Conservation (phyloP, 83 land plant species). For the Picea engelmannii region DNA sequence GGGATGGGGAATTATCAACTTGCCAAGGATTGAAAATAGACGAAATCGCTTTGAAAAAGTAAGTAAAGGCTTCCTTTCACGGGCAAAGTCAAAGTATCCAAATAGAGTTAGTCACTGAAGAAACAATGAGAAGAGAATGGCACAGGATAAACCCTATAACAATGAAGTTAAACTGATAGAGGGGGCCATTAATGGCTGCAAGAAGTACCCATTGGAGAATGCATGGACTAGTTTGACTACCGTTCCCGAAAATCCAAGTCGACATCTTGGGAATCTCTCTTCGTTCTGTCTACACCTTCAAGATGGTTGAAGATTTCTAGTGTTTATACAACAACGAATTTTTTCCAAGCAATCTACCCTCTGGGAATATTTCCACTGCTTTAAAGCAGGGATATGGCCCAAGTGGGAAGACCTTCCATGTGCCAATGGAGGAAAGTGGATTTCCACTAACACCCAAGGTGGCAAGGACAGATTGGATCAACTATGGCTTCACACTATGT, state of each 20-base stretch:
- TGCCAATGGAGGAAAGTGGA: conserved; percentile 93
- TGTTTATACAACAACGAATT: conserved; percentile 80
- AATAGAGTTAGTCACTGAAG: too few species aligned
- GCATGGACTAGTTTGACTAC: conserved; percentile 40
- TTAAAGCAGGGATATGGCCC: conserved; percentile 85
- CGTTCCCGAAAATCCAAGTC: conserved; percentile 53
- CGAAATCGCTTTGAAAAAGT: too few species aligned
- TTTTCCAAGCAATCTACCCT: conserved; percentile 73
- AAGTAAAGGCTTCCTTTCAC: too few species aligned
- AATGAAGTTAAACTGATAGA: too few species aligned
- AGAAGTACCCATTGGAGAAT: conserved; percentile 45
- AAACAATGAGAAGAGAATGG: too few species aligned
- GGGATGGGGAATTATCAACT: too few species aligned
- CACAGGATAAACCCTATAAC: too few species aligned
- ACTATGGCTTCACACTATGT: conserved; percentile 79
- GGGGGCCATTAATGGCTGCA: too few species aligned
- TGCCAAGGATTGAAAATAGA: too few species aligned
- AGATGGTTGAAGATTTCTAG: background rate
- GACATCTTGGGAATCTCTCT: conserved; percentile 35
- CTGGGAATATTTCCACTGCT: conserved; percentile 76
- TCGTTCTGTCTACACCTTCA: conserved; percentile 18
- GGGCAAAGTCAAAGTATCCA: too few species aligned
- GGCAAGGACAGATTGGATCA: conserved; percentile 59
- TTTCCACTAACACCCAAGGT: conserved; percentile 37
- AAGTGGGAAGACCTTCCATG: conserved; percentile 97